A percentile compares a stretch with the other conserved stretches of the same genome.
Evolutionary conservation across 208 protist genomes (phyloP).

Genomic region (Wallacemonas rigidus): DNA sequence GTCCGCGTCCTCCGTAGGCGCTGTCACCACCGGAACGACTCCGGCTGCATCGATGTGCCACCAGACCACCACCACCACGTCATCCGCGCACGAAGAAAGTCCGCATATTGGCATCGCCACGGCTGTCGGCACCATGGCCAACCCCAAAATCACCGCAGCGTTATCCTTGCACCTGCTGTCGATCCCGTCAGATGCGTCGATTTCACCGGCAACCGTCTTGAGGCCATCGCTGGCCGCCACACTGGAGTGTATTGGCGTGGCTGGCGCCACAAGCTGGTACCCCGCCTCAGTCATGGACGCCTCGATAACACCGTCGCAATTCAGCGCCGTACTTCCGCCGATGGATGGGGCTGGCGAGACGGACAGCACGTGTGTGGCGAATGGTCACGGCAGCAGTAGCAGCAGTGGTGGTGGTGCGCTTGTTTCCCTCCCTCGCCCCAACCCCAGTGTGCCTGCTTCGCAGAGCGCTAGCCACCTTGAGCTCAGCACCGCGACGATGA

Average conservation of each 20-base stretch:
- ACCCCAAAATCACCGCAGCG: too few relatives aligned
- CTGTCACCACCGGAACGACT: too few relatives aligned
- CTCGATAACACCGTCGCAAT: not conserved
- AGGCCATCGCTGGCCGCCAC: not conserved
- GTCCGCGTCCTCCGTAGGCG: too few relatives aligned
- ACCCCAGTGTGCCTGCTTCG: not conserved
- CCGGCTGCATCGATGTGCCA: too few relatives aligned
- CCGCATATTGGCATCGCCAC: too few relatives aligned
- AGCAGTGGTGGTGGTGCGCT: not conserved
- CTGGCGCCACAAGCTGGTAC: not conserved
- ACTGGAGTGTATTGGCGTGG: conserved; percentile 2
- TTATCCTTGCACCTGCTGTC: too few relatives aligned
- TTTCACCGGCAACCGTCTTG: too few relatives aligned
- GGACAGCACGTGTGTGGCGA: not conserved
- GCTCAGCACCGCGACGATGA: not conserved
- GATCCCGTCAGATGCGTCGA: too few relatives aligned
- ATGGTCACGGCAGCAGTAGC: not conserved
- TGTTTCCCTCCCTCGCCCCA: too few relatives aligned
- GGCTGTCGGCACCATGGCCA: too few relatives aligned
- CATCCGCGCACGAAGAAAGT: too few relatives aligned
- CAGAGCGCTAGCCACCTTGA: not conserved
- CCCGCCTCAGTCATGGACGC: not conserved
- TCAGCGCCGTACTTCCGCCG: not conserved
- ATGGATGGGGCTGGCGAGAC: not conserved
- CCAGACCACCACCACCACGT: too few relatives aligned